These are phyloP conservation scores for Mortierella sp. DNA, from an alignment of 371 early-diverging fungal genomes.

Conservation along the genomic window DNA sequence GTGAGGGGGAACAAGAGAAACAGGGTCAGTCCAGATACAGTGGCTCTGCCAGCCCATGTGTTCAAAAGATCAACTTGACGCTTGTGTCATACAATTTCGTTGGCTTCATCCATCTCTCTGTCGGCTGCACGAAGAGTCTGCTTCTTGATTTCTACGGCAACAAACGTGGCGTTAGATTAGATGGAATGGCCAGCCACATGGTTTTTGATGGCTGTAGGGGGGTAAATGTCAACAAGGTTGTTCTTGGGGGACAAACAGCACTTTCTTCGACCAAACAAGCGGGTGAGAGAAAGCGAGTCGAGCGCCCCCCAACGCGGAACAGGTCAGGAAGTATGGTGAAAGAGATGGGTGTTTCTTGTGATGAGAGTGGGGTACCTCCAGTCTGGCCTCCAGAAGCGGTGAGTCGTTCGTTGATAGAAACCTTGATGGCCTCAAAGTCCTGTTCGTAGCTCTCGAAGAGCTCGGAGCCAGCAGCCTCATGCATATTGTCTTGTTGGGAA, in stretches of 20 bases:
- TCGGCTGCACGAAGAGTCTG: slow-evolving; percentile 78
- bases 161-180: neutral
- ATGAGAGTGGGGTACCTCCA: slow-evolving; percentile 59
- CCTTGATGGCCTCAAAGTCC: slow-evolving; percentile 77
- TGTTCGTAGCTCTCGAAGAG: slow-evolving; percentile 90
- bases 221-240: too few species aligned
- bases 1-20: neutral
- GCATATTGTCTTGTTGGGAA: slow-evolving; percentile 21
- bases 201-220: neutral
- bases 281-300: neutral
- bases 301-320: too few species aligned
- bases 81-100: slow-evolving; percentile 77
- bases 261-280: too few species aligned
- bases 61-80: too few species aligned
- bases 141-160: slow-evolving; percentile 74
- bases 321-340: neutral
- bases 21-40: neutral
- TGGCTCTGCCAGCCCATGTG: too few species aligned
- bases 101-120: slow-evolving; percentile 91
- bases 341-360: too few species aligned
- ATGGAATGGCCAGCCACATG: slow-evolving; percentile 1
- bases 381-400: slow-evolving; percentile 63
- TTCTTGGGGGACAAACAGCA: too few species aligned
- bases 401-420: slow-evolving; percentile 71
- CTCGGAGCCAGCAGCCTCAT: slow-evolving; percentile 67